A percentile compares a stretch with the other conserved stretches of the same genome.
Evolutionary conservation across 2,329 filamentous ascomycete species (phyloP).

Genomic region (Xylaria sp.): DNA sequence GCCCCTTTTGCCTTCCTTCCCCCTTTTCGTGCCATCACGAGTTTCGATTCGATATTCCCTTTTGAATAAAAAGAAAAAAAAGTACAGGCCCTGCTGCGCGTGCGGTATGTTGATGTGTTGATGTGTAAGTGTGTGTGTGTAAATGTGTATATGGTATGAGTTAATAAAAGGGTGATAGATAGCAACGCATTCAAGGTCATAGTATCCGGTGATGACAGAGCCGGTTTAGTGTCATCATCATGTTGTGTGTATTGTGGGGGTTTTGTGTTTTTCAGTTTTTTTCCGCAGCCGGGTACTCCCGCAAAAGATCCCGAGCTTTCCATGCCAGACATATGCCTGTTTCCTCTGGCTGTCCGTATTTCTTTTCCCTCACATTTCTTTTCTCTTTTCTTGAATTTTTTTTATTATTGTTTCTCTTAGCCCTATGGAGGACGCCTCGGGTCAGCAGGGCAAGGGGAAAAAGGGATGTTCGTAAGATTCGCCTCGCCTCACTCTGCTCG

Average conservation of each 20-base stretch:
- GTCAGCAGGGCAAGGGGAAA: conserved; percentile 24
- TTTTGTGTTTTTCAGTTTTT: not conserved
- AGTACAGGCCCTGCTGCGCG: conserved; percentile 6
- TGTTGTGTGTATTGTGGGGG: not conserved
- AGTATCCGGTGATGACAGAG: not conserved
- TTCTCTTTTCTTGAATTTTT: not conserved
- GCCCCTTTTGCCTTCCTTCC: conserved; percentile 1
- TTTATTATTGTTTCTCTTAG: conserved; percentile 14
- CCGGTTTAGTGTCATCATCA: not conserved
- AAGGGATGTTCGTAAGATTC: not conserved
- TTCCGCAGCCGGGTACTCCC: not conserved
- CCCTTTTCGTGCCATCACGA: not conserved
- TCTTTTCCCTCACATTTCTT: too few species aligned
- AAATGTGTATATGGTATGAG: too few species aligned
- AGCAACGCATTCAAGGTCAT: not conserved
- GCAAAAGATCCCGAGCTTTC: not conserved
- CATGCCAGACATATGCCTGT: conserved; percentile 21
- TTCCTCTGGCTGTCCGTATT: not conserved
- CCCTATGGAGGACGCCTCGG: conserved; percentile 29
- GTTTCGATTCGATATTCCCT: too few species aligned
- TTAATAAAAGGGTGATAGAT: not conserved
- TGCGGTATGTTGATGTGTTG: not conserved
- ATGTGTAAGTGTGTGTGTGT: too few species aligned
- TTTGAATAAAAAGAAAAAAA: not conserved
- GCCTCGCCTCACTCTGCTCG: not conserved